These are phyloP conservation scores for Chrysoporthe puriensis DNA, from an alignment of 2,329 filamentous ascomycete species.

Conservation along the genomic window DNA sequence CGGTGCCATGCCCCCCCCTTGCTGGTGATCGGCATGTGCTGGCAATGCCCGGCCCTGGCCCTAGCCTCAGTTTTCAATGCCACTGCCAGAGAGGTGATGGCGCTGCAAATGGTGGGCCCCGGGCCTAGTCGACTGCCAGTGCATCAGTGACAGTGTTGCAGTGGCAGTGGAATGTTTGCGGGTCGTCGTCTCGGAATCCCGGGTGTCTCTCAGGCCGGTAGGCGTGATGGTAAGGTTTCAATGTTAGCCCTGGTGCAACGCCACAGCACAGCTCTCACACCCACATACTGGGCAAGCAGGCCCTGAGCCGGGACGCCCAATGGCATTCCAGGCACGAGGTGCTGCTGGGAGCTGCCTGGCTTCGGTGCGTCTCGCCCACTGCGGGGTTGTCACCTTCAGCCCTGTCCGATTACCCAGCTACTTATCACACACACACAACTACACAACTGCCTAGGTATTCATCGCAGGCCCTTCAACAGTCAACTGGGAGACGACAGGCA, in stretches of 20 bases:
- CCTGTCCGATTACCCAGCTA: not conserved
- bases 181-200: not conserved
- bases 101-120: not conserved
- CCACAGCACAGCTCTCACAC: not conserved
- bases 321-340: not conserved
- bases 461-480: not conserved
- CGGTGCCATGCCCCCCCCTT: not conserved
- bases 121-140: not conserved
- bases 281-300: not conserved
- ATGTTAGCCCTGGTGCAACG: not conserved
- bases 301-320: not conserved
- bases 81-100: not conserved
- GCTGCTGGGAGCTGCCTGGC: conserved; percentile 2
- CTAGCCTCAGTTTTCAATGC: conserved; percentile 5
- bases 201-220: not conserved
- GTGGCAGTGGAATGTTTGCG: conserved; percentile 3
- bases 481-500: not conserved
- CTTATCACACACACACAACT: not conserved
- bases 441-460: too few relatives aligned
- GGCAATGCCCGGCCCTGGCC: conserved; percentile 1
- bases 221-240: not conserved
- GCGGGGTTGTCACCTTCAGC: not conserved
- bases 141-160: not conserved
- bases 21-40: conserved; percentile 9
- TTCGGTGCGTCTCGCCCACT: not conserved